Percentiles rank a stretch among this genome's conserved stretches.
Conservation (phyloP, 2,329 filamentous ascomycete species). For the Penicillium vulpinum region DNA sequence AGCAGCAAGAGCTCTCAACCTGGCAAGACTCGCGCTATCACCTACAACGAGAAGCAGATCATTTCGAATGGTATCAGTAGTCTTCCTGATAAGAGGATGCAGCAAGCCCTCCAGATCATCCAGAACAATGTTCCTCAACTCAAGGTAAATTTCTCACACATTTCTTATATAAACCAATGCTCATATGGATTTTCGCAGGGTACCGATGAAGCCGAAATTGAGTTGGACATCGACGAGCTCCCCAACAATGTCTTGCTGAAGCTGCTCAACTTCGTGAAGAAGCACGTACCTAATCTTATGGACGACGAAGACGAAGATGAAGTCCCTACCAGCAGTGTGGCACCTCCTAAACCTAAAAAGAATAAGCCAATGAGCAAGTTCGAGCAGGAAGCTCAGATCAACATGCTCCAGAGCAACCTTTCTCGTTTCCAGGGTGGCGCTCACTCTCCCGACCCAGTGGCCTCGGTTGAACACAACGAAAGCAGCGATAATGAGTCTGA, state of each 20-base stretch:
- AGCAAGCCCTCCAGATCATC: constrained; percentile 83
- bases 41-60: constrained; percentile 80
- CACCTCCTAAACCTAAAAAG: constrained; percentile 49
- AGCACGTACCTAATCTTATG: constrained; percentile 46
- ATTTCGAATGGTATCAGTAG: constrained; percentile 84
- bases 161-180: background rate
- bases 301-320: constrained; percentile 49
- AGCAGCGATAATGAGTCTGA: constrained; percentile 50
- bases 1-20: constrained; percentile 41
- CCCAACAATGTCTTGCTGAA: constrained; percentile 49
- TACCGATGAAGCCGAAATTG: constrained; percentile 49
- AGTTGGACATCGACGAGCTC: constrained; percentile 52
- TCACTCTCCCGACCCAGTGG: constrained; percentile 46
- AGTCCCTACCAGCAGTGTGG: constrained; percentile 34
- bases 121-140: constrained; percentile 77
- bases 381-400: constrained; percentile 53
- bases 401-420: constrained; percentile 48
- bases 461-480: constrained; percentile 46
- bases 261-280: constrained; percentile 50
- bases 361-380: constrained; percentile 55
- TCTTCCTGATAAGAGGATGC: constrained; percentile 74
- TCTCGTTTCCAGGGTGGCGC: constrained; percentile 47
- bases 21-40: constrained; percentile 65
- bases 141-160: constrained; percentile 48
- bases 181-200: constrained; percentile 31